Evolutionary conservation across 2,329 filamentous ascomycete genomes (phyloP), one percentile per base, ranked within the genome.

Genomic region (Plenodomus lindquistii): DNA sequence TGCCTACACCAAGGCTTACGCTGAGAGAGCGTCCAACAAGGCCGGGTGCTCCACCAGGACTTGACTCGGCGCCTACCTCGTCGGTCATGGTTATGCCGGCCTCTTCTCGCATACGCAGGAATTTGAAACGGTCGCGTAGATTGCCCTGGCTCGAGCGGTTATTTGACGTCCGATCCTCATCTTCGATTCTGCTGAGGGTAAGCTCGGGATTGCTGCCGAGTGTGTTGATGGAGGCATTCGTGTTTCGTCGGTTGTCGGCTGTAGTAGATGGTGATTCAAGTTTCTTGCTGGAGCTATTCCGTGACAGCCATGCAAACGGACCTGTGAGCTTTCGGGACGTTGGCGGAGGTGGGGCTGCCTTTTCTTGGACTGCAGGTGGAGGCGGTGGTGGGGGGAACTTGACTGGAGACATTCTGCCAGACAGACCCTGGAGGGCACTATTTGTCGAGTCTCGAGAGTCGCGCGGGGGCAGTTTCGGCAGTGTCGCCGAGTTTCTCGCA

Each of bases 151-250:
- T 74, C 54, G 61, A 61, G 21, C 70, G 60, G 39, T 71, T 68
- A 39, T 52, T 65, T 16, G 59, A 48, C 21, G 52, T 46, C 42
- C 62, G 48, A 35, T 64, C 71, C 39, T 71, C 73, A 65, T 93
- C 88, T 31, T 91, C 88, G n/a, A 91, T 79, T 64, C 84, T 85
- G 73, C 84, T 85, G 50, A 91, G 74, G 79, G 87, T 88, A 76
- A 91, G 83, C 66, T 96, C 91, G 2, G 89, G 83, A 60, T 92
- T 93, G 71, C 90, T 95, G 29, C 82, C 83, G 40, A 92, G 66
- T 0, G 91, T 95, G 17, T 87, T 85, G 42, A 92, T 80, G 0
- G 91, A 95, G 60, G 89, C 89, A 42, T 84, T 85, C 1, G 91
- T 96, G 65, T 93, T 90, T 67, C 90, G 81, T 60, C 87, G 77